Evolutionary conservation across 2,329 filamentous ascomycete species (phyloP).

Genomic region (Colletotrichum limetticola): DNA sequence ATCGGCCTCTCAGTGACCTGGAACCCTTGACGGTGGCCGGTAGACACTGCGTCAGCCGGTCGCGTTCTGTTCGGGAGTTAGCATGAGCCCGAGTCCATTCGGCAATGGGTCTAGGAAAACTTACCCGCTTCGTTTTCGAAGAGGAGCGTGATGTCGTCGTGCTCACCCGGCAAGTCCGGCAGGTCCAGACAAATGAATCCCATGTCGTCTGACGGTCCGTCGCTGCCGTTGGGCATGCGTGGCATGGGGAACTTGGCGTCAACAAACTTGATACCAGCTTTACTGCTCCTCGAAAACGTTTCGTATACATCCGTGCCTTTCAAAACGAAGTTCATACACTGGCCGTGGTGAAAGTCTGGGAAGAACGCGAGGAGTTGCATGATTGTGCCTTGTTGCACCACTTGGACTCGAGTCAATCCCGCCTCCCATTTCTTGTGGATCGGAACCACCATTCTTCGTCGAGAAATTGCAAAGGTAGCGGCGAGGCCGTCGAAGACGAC

Average conservation of each 20-base stretch:
- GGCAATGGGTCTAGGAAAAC: conserved; percentile 45
- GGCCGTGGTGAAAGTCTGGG: conserved; percentile 85
- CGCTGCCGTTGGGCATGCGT: conserved; percentile 63
- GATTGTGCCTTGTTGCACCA: conserved; percentile 80
- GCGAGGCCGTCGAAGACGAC: conserved; percentile 81
- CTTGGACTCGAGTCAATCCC: conserved; percentile 80
- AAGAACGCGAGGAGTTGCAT: conserved; percentile 88
- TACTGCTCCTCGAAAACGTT: conserved; percentile 70
- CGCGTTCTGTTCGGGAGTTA: conserved; percentile 57
- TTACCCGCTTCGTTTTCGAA: conserved; percentile 84
- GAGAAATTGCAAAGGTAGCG: conserved; percentile 81
- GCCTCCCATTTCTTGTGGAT: conserved; percentile 97
- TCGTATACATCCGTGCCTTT: conserved; percentile 89
- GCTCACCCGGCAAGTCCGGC: conserved; percentile 89
- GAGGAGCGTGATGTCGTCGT: conserved; percentile 87
- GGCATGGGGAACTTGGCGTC: conserved; percentile 93
- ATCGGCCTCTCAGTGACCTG: conserved; percentile 40
- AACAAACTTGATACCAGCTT: conserved; percentile 80
- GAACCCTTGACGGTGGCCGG: conserved; percentile 68
- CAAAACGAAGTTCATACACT: conserved; percentile 89
- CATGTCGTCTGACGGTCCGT: conserved; percentile 66
- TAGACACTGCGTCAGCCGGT: conserved; percentile 61
- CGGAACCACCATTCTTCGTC: conserved; percentile 87
- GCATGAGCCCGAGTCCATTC: conserved; percentile 2
- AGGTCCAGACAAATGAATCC: conserved; percentile 87